Percentiles rank a stretch among this genome's conserved stretches.
Evolutionary conservation across 2,329 filamentous ascomycete genomes (phyloP).

Genomic region (Fusarium zealandicum): DNA sequence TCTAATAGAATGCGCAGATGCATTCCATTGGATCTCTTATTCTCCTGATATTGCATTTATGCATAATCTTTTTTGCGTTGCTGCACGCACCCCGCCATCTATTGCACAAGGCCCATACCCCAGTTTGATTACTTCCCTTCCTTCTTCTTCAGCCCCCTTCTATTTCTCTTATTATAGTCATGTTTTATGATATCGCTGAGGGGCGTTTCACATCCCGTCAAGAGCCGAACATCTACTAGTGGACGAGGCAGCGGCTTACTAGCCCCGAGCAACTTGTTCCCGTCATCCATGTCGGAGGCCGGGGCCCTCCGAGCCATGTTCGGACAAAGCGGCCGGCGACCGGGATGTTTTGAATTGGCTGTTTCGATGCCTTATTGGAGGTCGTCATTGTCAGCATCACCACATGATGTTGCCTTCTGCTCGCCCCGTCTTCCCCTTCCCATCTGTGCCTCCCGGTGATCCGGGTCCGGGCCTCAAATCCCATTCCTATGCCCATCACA

Average conservation of each 20-base stretch:
- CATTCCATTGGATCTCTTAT: constrained; percentile 36
- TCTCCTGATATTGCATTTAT: not conserved
- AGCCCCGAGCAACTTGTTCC: constrained; percentile 13
- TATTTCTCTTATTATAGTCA: not conserved
- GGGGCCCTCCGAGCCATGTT: constrained; percentile 19
- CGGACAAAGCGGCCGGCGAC: constrained; percentile 23
- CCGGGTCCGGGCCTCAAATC: constrained; percentile 32
- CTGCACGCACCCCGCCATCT: constrained; percentile 11
- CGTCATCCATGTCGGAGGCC: not conserved
- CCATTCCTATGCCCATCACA: constrained; percentile 19
- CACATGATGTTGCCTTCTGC: constrained; percentile 6
- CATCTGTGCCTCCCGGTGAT: constrained; percentile 30
- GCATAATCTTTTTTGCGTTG: constrained; percentile 6
- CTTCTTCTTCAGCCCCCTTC: constrained; percentile 13
- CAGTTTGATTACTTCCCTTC: constrained; percentile 6
- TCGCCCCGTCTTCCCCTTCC: constrained; percentile 15
- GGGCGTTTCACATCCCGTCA: constrained; percentile 3
- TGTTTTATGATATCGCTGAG: constrained; percentile 9
- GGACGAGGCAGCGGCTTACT: constrained; percentile 4
- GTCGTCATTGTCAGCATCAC: constrained; percentile 23
- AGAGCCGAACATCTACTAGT: constrained; percentile 23
- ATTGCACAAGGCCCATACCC: constrained; percentile 14
- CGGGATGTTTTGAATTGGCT: constrained; percentile 5
- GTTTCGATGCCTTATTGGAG: constrained; percentile 20
- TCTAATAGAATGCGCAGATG: constrained; percentile 8